These are phyloP conservation scores for Naganishia albida DNA, from an alignment of 1,284 basidiomycete genomes.

Conservation along the genomic window DNA sequence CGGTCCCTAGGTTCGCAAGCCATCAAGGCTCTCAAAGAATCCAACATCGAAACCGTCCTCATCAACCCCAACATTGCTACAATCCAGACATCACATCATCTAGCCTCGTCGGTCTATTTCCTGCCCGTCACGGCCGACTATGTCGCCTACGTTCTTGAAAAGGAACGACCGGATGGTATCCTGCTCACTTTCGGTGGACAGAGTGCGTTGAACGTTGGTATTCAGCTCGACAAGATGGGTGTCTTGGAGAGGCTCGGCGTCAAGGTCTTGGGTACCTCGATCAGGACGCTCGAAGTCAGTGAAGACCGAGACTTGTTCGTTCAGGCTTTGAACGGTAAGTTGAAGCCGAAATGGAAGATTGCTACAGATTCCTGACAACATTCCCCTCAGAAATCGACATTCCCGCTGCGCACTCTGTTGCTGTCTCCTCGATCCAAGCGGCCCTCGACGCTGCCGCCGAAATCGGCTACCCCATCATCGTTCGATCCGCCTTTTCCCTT, in stretches of 20 bases:
- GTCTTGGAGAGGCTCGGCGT: conserved; percentile 91
- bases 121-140: conserved; percentile 95
- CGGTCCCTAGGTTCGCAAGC: conserved; percentile 72
- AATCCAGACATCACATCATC: conserved; percentile 94
- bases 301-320: conserved; percentile 98
- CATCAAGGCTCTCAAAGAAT: conserved; percentile 95
- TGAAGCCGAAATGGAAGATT: neutral
- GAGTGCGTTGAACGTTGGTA: conserved; percentile 96
- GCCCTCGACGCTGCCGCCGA: conserved; percentile 85
- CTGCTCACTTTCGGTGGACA: conserved; percentile 98
- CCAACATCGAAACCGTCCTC: conserved; percentile 90
- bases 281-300: conserved; percentile 89
- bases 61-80: conserved; percentile 98
- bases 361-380: neutral
- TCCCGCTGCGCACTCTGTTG: conserved; percentile 93
- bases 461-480: conserved; percentile 97
- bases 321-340: conserved; percentile 86
- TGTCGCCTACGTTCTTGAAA: conserved; percentile 97
- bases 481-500: conserved; percentile 96
- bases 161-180: conserved; percentile 96
- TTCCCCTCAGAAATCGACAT: conserved; percentile 83
- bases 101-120: conserved; percentile 97
- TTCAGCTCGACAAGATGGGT: conserved; percentile 97
- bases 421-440: conserved; percentile 91
- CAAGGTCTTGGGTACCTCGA: conserved; percentile 92